These are phyloP conservation scores for Blastomyces parvus DNA, from an alignment of 2,329 filamentous ascomycete species.

Conservation along the genomic window DNA sequence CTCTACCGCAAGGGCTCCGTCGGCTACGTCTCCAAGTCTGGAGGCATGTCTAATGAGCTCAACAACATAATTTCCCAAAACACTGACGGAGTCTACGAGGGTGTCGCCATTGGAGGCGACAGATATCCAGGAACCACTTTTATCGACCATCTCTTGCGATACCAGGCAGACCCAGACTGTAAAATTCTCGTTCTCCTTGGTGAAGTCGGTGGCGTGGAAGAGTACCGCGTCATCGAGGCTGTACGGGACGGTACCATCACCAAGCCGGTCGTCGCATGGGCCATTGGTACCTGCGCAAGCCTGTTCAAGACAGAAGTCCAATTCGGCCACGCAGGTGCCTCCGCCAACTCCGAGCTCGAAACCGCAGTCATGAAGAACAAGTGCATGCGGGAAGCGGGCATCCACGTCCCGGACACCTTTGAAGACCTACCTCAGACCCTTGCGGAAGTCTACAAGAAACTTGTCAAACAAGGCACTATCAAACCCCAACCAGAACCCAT, in stretches of 20 bases:
- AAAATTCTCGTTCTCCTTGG: slow-evolving; percentile 94
- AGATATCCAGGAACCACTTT: slow-evolving; percentile 98
- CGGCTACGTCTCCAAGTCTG: slow-evolving; percentile 98
- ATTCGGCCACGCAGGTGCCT: slow-evolving; percentile 96
- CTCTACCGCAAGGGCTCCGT: slow-evolving; percentile 98
- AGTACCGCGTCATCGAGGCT: slow-evolving; percentile 98
- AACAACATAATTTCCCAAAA: slow-evolving; percentile 98
- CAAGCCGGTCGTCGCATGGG: slow-evolving; percentile 98
- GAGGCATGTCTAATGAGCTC: slow-evolving; percentile 99
- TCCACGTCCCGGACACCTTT: slow-evolving; percentile 91
- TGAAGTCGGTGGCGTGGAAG: slow-evolving; percentile 98
- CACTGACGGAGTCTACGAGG: slow-evolving; percentile 97
- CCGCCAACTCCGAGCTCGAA: slow-evolving; percentile 98
- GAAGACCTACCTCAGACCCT: slow-evolving; percentile 81
- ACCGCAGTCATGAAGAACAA: slow-evolving; percentile 95
- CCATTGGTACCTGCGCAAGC: slow-evolving; percentile 96
- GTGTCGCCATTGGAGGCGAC: slow-evolving; percentile 98
- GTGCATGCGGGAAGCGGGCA: slow-evolving; percentile 88
- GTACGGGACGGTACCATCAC: slow-evolving; percentile 90
- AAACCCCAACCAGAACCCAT: slow-evolving; percentile 78
- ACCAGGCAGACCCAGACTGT: slow-evolving; percentile 93
- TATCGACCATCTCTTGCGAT: slow-evolving; percentile 95
- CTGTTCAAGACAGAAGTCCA: slow-evolving; percentile 99
- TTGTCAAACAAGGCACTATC: slow-evolving; percentile 77
- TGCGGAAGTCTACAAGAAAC: slow-evolving; percentile 73